phyloP scores from a whole-genome alignment of 352 stramenopile species.

The Pythium folliculosum region DNA sequence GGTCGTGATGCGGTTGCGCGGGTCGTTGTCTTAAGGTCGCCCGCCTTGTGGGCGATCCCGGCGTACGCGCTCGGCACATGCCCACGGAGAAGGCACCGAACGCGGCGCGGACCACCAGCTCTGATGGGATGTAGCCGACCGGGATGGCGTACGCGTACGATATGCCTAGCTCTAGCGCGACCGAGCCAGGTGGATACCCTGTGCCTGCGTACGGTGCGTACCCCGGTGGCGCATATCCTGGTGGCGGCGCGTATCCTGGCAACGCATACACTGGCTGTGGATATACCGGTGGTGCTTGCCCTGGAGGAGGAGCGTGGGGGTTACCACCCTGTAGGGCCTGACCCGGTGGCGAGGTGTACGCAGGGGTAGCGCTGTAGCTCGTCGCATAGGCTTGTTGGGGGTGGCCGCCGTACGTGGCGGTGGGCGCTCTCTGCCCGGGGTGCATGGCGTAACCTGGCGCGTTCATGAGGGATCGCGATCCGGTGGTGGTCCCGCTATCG shows the following conservation, averaged over 20 bases:
- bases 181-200: not conserved
- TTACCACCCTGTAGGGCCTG: no score
- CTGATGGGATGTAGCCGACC: conserved; percentile 6
- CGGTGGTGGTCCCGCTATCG: no score
- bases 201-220: not conserved
- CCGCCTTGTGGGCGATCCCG: conserved; percentile 14
- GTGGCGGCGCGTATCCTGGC: conserved; percentile 4
- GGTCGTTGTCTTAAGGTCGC: conserved; percentile 8
- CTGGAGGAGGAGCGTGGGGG: not conserved
- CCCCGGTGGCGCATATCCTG: not conserved
- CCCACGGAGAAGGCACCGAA: conserved; percentile 11
- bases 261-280: not conserved
- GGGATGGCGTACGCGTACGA: conserved; percentile 7
- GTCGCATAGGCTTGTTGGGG: not conserved
- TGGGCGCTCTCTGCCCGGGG: not conserved
- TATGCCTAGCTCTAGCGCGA: not conserved
- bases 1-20: conserved; percentile 11
- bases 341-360: not conserved
- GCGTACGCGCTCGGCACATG: not conserved
- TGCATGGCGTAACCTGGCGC: not conserved
- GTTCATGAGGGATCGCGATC: no score
- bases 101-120: not conserved
- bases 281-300: conserved; percentile 4
- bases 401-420: not conserved
- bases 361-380: not conserved